phyloP scores from a whole-genome alignment of 2,329 filamentous ascomycete genomes.

The Albophoma yamanashiensis region DNA sequence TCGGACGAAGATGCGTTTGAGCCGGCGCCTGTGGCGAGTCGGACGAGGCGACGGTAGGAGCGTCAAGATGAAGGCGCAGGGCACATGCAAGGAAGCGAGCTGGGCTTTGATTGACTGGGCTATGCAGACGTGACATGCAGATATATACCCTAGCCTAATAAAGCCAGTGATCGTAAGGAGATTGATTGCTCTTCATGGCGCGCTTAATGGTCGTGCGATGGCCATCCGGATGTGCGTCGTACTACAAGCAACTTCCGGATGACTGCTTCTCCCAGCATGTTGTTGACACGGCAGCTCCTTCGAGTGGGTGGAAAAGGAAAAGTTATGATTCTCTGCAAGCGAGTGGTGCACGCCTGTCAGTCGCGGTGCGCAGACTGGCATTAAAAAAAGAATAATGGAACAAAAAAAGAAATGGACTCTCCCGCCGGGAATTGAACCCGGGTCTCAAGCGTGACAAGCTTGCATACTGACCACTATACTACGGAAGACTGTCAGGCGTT shows the following conservation, averaged over 20 bases:
- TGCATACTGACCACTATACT: constrained; percentile 9
- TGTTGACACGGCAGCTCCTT: too few relatives aligned
- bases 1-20: constrained; percentile 53
- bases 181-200: not conserved
- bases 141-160: not conserved
- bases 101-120: not conserved
- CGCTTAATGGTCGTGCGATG: not conserved
- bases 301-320: too few relatives aligned
- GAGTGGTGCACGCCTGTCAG: too few relatives aligned
- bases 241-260: not conserved
- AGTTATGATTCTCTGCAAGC: too few relatives aligned
- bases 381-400: too few relatives aligned
- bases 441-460: constrained; percentile 6
- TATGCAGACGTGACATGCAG: not conserved
- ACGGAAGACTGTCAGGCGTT: constrained; percentile 8
- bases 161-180: not conserved
- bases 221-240: not conserved
- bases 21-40: constrained; percentile 29
- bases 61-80: too few relatives aligned
- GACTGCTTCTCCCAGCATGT: too few relatives aligned
- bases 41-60: constrained; percentile 17
- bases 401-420: constrained; percentile 1
- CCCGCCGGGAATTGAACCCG: constrained; percentile 7
- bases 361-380: too few relatives aligned
- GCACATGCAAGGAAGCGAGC: too few relatives aligned